Percentiles rank a stretch among this genome's conserved stretches.
Conservation (phyloP, 2,329 filamentous ascomycete genomes). For the Aspergillus udagawae region DNA sequence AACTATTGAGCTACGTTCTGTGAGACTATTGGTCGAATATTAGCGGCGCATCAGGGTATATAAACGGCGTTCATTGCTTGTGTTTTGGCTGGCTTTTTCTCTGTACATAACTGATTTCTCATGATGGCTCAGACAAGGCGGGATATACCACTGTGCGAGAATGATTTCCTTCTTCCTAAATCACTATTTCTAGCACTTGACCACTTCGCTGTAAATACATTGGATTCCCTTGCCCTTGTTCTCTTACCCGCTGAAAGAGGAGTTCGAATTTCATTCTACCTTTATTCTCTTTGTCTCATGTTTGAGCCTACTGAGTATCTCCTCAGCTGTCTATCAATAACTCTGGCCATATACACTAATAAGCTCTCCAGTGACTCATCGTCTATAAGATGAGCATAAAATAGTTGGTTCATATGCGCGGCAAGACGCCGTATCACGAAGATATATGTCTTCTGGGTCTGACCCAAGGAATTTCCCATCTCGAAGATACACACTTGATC, state of each 20-base stretch:
- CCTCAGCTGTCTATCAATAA: not conserved
- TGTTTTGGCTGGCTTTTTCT: not conserved
- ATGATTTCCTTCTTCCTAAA: not conserved
- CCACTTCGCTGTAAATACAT: not conserved
- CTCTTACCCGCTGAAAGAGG: not conserved
- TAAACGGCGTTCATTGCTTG: conserved; percentile 9
- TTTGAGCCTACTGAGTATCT: not conserved
- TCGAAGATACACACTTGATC: not conserved
- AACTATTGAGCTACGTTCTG: conserved; percentile 40
- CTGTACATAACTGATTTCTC: conserved; percentile 12
- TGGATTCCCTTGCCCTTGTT: not conserved
- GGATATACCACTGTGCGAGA: conserved; percentile 2
- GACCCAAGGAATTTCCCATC: no score
- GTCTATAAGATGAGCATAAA: not conserved
- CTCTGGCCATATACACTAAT: not conserved
- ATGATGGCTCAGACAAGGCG: not conserved
- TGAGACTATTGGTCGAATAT: conserved; percentile 17
- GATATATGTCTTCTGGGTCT: not conserved
- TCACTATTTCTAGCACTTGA: not conserved
- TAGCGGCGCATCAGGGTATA: conserved; percentile 4
- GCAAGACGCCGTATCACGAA: no score
- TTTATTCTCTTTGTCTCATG: not conserved
- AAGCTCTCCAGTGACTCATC: not conserved
- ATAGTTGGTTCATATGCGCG: not conserved
- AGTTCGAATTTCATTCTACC: not conserved